Conservation (phyloP, 2,329 filamentous ascomycete species). For the Claviceps monticola region DNA sequence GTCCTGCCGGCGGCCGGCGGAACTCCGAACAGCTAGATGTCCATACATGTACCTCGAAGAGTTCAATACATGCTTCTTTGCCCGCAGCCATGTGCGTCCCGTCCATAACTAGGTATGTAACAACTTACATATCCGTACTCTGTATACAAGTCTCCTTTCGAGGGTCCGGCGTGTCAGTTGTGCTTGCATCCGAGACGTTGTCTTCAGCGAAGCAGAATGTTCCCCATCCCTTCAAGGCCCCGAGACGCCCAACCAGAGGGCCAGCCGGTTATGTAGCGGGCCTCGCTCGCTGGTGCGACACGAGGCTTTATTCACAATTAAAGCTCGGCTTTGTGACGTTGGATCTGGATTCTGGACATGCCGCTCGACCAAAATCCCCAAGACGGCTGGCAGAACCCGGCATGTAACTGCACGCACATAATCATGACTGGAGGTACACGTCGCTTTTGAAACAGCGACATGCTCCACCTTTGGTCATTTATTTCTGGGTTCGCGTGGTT, state of each 20-base stretch:
- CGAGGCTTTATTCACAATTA: background rate
- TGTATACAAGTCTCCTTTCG: too few relatives aligned
- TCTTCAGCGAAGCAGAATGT: background rate
- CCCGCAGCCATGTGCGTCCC: too few relatives aligned
- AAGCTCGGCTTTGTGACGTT: background rate
- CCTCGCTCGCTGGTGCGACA: slow-evolving; percentile 3
- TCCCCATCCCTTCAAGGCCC: background rate
- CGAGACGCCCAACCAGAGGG: background rate
- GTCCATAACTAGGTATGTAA: too few relatives aligned
- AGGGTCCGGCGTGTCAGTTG: too few relatives aligned
- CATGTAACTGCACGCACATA: background rate
- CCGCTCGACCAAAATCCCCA: background rate
- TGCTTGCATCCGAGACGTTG: too few relatives aligned
- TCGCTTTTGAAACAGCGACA: background rate
- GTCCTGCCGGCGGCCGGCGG: background rate
- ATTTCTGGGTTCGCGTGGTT: background rate
- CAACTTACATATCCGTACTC: too few relatives aligned
- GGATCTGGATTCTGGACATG: background rate
- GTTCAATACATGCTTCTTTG: too few relatives aligned
- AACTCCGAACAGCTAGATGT: too few relatives aligned
- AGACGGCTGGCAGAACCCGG: background rate
- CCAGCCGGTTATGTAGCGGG: background rate
- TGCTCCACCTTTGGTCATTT: background rate
- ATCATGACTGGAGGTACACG: background rate
- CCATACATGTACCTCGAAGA: too few relatives aligned